These are phyloP conservation scores for Tetrapisispora phaffii DNA, from an alignment of 805 yeast species.

Conservation along the genomic window DNA sequence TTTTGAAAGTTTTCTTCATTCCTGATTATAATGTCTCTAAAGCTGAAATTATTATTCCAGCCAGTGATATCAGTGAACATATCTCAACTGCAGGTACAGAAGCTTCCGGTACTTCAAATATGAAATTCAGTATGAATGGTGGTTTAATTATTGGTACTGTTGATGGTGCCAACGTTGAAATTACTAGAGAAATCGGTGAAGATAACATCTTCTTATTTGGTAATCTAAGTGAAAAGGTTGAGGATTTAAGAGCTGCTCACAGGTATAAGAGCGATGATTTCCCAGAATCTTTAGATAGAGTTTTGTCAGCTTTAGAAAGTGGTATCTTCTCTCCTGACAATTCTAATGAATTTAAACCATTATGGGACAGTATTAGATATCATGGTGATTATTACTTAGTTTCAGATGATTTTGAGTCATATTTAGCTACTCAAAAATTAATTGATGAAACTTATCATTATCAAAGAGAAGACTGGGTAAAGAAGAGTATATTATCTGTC, in stretches of 20 bases:
- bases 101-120: constrained; percentile 91
- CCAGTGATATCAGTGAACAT: constrained; percentile 84
- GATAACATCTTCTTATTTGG: constrained; percentile 90
- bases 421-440: constrained; percentile 67
- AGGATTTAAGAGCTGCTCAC: constrained; percentile 71
- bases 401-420: constrained; percentile 80
- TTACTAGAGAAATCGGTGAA: constrained; percentile 87
- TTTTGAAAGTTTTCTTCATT: constrained; percentile 76
- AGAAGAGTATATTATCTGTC: constrained; percentile 65
- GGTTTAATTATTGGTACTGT: constrained; percentile 92
- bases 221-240: constrained; percentile 81
- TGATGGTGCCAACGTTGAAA: constrained; percentile 94
- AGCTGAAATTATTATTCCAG: constrained; percentile 86
- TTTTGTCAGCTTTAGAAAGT: constrained; percentile 53
- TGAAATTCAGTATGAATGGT: constrained; percentile 92
- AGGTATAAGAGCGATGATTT: constrained; percentile 43
- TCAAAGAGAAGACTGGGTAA: constrained; percentile 64
- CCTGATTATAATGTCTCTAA: constrained; percentile 92
- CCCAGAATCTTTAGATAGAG: constrained; percentile 51
- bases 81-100: constrained; percentile 96
- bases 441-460: constrained; percentile 61
- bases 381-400: constrained; percentile 86
- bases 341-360: constrained; percentile 48
- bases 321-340: constrained; percentile 64
- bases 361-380: constrained; percentile 56